phyloP scores from a whole-genome alignment of 768 basidiomycete species.

The Calocera viscosa region DNA sequence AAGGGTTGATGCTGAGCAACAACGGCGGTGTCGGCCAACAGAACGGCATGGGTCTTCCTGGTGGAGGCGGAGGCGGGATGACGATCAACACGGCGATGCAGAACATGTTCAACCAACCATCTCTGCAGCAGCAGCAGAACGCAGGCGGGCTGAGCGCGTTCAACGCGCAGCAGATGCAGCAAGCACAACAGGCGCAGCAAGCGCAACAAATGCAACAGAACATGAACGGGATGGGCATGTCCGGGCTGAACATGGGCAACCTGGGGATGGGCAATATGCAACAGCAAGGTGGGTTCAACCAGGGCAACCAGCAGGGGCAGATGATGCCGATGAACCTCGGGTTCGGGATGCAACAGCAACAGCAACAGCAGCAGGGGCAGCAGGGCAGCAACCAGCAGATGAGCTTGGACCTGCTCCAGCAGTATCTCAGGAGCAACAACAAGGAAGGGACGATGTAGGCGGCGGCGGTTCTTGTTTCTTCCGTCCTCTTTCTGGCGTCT shows the following conservation, averaged over 20 bases:
- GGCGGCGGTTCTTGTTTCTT: neutral
- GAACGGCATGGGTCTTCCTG: neutral
- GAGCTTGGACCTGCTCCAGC: conserved; percentile 1
- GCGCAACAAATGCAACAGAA: neutral
- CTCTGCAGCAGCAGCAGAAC: neutral
- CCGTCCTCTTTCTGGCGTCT: neutral
- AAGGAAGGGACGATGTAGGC: conserved; percentile 1
- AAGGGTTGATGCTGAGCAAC: neutral
- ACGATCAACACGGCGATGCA: neutral
- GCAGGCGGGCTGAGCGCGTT: neutral
- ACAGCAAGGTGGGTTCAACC: neutral
- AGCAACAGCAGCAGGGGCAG: neutral
- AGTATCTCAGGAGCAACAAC: neutral
- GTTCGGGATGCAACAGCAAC: neutral
- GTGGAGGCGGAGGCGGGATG: neutral
- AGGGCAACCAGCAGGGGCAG: neutral
- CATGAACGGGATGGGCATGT: neutral
- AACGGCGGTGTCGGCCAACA: neutral
- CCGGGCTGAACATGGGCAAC: neutral
- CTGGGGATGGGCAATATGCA: neutral
- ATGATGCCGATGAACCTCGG: conserved; percentile 1
- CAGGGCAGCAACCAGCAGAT: neutral
- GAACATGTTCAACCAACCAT: conserved; percentile 5
- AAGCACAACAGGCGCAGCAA: too few relatives aligned
- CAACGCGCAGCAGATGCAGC: conserved; percentile 5